Conservation (phyloP, 1,139 yeast species). For the Suhomyces choctaworum region DNA sequence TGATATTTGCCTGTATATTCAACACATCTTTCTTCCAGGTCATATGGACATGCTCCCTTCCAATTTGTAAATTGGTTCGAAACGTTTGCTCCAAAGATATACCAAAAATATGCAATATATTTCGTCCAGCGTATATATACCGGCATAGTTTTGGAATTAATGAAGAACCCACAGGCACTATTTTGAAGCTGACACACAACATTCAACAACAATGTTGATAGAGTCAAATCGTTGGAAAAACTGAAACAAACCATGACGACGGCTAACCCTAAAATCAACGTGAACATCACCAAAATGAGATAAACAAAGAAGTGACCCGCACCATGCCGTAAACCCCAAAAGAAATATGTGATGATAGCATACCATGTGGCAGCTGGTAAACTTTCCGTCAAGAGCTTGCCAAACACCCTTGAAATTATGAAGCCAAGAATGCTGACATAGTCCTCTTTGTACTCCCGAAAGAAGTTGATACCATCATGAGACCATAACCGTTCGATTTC, state of each 20-base stretch:
- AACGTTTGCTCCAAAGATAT: constrained; percentile 26
- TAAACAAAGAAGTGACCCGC: constrained; percentile 22
- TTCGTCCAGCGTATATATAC: constrained; percentile 29
- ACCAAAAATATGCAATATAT: constrained; percentile 28
- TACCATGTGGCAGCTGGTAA: constrained; percentile 23
- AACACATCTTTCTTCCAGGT: constrained; percentile 12
- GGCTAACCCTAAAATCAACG: constrained; percentile 23
- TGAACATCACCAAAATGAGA: constrained; percentile 20
- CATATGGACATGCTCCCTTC: constrained; percentile 23
- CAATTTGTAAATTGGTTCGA: constrained; percentile 25
- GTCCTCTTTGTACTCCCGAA: constrained; percentile 24
- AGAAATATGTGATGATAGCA: constrained; percentile 23
- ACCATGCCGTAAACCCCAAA: constrained; percentile 27
- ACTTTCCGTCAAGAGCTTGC: constrained; percentile 24
- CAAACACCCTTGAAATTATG: constrained; percentile 23
- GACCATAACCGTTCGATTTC: constrained; percentile 26
- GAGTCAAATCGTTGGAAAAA: constrained; percentile 20
- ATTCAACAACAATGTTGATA: constrained; percentile 21
- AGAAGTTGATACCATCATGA: constrained; percentile 23
- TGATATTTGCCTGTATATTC: constrained; percentile 25
- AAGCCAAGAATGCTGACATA: constrained; percentile 25
- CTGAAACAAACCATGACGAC: constrained; percentile 25
- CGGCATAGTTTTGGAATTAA: constrained; percentile 27
- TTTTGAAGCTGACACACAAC: constrained; percentile 27
- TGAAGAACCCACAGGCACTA: constrained; percentile 29